phyloP scores from a whole-genome alignment of 2,329 filamentous ascomycete genomes.

The Microascus cirrosus region DNA sequence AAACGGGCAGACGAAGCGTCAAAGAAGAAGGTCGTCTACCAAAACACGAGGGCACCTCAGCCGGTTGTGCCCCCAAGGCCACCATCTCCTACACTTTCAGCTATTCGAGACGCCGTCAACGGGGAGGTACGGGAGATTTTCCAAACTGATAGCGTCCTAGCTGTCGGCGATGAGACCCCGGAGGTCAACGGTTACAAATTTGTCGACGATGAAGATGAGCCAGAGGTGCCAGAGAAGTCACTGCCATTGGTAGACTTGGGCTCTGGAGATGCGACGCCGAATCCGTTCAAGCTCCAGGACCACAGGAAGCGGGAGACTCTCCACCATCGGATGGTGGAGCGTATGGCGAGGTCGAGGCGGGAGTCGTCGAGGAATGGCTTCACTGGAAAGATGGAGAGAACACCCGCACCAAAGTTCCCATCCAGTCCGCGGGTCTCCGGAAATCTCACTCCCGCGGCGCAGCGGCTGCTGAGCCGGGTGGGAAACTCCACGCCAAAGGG shows the following conservation, averaged over 20 bases:
- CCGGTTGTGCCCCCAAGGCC: constrained; percentile 35
- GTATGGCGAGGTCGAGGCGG: constrained; percentile 62
- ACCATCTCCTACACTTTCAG: constrained; percentile 72
- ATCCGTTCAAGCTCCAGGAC: constrained; percentile 70
- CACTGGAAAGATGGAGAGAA: constrained; percentile 45
- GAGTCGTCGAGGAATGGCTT: constrained; percentile 46
- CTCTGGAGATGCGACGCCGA: constrained; percentile 51
- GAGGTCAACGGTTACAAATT: constrained; percentile 90
- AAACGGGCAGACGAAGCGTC: constrained; percentile 61
- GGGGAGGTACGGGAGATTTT: constrained; percentile 54
- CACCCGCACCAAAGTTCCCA: constrained; percentile 59
- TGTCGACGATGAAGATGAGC: constrained; percentile 67
- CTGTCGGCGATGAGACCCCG: constrained; percentile 64
- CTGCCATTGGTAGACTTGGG: constrained; percentile 44
- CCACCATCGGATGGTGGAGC: constrained; percentile 79
- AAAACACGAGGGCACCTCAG: constrained; percentile 67
- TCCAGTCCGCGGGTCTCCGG: constrained; percentile 49
- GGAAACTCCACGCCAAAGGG: constrained; percentile 27
- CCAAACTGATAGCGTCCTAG: constrained; percentile 40
- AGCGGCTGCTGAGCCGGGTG: constrained; percentile 55
- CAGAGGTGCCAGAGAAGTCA: constrained; percentile 8
- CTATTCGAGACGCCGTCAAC: constrained; percentile 73
- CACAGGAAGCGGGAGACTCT: constrained; percentile 68
- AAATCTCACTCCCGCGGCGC: constrained; percentile 62
- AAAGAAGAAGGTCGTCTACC: constrained; percentile 64